Evolutionary conservation across 179 eudicot genomes (phyloP), one percentile per base, ranked within the genome.

Genomic region (Corrigiola litoralis): DNA sequence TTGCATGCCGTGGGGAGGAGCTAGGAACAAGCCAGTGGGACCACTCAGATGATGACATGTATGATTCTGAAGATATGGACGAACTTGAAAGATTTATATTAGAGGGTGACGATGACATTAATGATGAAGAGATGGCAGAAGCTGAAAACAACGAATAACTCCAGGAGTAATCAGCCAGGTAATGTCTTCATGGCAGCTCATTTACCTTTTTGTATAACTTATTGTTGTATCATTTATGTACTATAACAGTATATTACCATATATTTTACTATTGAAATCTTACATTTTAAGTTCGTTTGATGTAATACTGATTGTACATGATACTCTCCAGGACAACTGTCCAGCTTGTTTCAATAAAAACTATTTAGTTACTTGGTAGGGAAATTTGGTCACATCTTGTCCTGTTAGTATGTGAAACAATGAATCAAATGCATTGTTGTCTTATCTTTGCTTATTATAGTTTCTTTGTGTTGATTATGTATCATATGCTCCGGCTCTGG

Each of bases 1-100:
- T 94, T 45, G 83, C 82, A n/a, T 78, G 75, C 54, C 87, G 83
- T 21, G 97, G 97, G 2, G 94, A 94, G 74, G 99, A 94, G 77
- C 76, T 90, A 53, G 97, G 96, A 36, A 75, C 83, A 1, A 81
- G 79, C 41, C 86, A 83, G 13, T 88, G 97, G 97, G 96, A 86
- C 71, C 84, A 83, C 56, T 75, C 85, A 12, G 95, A 84, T 56
- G 65, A 77, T 46, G 84, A 77, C 72, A 69, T 74, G 69, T 91
- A 82, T 52, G 95, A 87, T 38, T 71, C 81, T 59, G 96, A 90
- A 67, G 99, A 88, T 64, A 73, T 88, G 79, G 97, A 90, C 70
- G 95, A 90, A 56, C 89, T 90, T 20, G 99, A 87, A 63, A 78
- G 89, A 71, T 86, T 84, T 79, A 85, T 86, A 61, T 72, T 89